Conservation (phyloP, 495 filamentous ascomycete species). For the Entonaema liquescens region DNA sequence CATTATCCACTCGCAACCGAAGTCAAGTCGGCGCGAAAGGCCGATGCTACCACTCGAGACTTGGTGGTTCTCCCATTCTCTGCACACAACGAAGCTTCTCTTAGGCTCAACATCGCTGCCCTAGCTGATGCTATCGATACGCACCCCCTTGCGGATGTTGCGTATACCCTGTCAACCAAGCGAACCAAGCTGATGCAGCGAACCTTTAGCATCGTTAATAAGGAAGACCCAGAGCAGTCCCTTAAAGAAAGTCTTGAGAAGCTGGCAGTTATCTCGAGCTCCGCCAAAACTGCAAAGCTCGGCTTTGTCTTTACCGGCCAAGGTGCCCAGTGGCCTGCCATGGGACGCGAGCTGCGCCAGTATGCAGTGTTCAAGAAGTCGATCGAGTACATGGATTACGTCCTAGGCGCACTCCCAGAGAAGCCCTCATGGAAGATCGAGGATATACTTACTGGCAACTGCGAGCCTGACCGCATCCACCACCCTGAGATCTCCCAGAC, state of each 20-base stretch:
- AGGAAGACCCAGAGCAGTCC: constrained; percentile 10
- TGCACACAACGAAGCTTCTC: constrained; percentile 45
- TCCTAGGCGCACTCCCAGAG: not conserved
- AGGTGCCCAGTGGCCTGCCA: constrained; percentile 58
- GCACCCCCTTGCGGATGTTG: constrained; percentile 44
- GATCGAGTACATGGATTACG: constrained; percentile 7
- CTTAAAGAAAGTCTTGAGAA: constrained; percentile 7
- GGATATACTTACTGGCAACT: not conserved
- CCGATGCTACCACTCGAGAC: constrained; percentile 6
- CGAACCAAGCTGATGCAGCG: constrained; percentile 39
- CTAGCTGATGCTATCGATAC: constrained; percentile 27
- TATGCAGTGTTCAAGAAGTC: not conserved
- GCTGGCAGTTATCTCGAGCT: not conserved
- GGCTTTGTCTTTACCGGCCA: constrained; percentile 55
- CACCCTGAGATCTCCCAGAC: constrained; percentile 52
- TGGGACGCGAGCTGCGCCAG: constrained; percentile 49
- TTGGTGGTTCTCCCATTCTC: constrained; percentile 43
- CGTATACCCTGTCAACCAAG: constrained; percentile 46
- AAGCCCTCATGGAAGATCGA: constrained; percentile 7
- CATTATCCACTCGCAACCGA: not conserved
- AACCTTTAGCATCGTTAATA: constrained; percentile 42
- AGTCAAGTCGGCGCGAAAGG: not conserved
- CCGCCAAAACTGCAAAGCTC: constrained; percentile 28
- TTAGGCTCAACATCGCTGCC: constrained; percentile 44
- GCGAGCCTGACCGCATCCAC: constrained; percentile 38